These are phyloP conservation scores for Emiliania huxleyi DNA, from an alignment of 78 protist species.

Conservation along the genomic window DNA sequence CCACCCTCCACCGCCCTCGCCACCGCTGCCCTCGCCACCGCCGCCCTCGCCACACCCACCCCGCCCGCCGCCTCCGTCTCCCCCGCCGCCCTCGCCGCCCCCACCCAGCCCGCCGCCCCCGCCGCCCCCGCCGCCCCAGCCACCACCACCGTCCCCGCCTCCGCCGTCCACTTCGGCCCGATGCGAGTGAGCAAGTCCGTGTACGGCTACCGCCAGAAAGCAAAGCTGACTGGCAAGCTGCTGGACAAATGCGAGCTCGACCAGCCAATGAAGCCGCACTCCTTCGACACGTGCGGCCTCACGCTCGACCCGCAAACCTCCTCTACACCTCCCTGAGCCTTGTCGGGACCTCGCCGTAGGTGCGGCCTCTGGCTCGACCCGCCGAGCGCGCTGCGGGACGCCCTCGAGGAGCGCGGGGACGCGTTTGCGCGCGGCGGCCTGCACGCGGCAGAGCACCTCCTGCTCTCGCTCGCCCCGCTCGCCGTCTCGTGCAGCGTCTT, in stretches of 20 bases:
- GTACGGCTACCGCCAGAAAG: background rate
- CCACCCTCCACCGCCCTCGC: too few species aligned
- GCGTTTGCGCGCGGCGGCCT: background rate
- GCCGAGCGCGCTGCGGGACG: background rate
- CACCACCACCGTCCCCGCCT: background rate
- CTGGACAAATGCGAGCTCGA: background rate
- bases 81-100: background rate
- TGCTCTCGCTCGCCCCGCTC: background rate
- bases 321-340: too few species aligned
- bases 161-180: background rate
- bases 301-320: background rate
- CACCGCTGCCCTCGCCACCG: too few species aligned
- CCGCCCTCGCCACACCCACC: too few species aligned
- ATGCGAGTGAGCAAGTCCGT: background rate
- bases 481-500: background rate
- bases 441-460: constrained; percentile 16
- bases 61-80: too few species aligned
- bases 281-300: background rate
- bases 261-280: background rate
- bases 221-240: background rate
- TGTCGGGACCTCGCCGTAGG: too few species aligned
- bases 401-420: background rate
- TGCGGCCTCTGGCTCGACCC: background rate
- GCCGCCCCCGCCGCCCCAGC: too few species aligned
- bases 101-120: too few species aligned